phyloP scores from a whole-genome alignment of 148 eudicot genomes.

The Oxyria digyna region DNA sequence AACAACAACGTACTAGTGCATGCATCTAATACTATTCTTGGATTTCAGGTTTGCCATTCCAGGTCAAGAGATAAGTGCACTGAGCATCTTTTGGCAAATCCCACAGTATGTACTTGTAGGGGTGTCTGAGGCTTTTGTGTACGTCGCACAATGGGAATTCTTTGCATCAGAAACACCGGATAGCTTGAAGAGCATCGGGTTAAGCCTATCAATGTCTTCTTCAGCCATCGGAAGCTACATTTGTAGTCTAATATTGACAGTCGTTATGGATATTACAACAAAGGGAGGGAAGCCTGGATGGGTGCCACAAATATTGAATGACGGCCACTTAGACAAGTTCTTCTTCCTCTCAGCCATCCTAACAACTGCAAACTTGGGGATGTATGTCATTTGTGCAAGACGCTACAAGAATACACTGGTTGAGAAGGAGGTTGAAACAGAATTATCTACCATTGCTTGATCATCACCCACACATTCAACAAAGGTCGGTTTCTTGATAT shows the following conservation, averaged over 20 bases:
- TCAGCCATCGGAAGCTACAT: slow-evolving; percentile 44
- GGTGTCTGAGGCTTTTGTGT: slow-evolving; percentile 38
- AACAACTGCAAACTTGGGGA: slow-evolving; percentile 29
- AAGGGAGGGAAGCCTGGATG: slow-evolving; percentile 41
- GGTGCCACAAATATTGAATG: slow-evolving; percentile 47
- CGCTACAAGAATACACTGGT: slow-evolving; percentile 21
- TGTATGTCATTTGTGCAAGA: slow-evolving; percentile 33
- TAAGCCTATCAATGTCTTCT: slow-evolving; percentile 45
- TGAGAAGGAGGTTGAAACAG: not conserved
- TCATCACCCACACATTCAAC: not conserved
- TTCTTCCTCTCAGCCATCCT: slow-evolving; percentile 43
- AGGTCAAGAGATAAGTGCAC: slow-evolving; percentile 31
- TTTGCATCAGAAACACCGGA: slow-evolving; percentile 40
- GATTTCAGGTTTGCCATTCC: slow-evolving; percentile 14
- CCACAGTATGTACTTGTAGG: slow-evolving; percentile 52
- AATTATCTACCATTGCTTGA: not conserved
- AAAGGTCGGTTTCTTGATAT: not conserved
- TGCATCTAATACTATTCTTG: not conserved
- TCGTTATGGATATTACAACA: slow-evolving; percentile 36
- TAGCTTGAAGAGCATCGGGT: slow-evolving; percentile 39
- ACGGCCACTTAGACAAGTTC: slow-evolving; percentile 40
- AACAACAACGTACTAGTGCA: not conserved
- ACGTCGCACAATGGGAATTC: slow-evolving; percentile 50
- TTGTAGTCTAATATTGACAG: slow-evolving; percentile 30
- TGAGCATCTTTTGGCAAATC: slow-evolving; percentile 51